A percentile compares a stretch with the other conserved stretches of the same genome.
phyloP scores from a whole-genome alignment of 2,329 filamentous ascomycete genomes.

The Fusarium tuaranense region DNA sequence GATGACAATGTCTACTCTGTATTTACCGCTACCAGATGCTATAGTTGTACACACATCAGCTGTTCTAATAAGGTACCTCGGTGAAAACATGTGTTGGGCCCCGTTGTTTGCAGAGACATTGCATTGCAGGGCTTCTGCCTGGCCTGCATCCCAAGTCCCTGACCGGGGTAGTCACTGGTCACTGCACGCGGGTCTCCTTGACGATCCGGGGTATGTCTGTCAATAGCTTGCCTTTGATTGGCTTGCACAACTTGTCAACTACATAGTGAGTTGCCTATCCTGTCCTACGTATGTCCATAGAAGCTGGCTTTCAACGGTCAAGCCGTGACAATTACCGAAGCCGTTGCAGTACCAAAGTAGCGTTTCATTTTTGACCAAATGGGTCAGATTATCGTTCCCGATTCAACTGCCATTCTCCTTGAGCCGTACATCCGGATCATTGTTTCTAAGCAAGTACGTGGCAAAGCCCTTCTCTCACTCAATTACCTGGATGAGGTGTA shows the following conservation, averaged over 20 bases:
- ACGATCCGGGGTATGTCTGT: not conserved
- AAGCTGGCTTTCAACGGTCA: not conserved
- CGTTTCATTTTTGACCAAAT: not conserved
- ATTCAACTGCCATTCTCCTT: not conserved
- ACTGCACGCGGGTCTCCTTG: not conserved
- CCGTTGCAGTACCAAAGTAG: not conserved
- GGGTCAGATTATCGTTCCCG: not conserved
- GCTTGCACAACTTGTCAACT: not conserved
- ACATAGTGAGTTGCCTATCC: not conserved
- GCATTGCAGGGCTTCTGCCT: not conserved
- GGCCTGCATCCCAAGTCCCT: not conserved
- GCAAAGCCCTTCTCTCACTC: not conserved
- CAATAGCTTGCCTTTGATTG: not conserved
- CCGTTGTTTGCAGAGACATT: not conserved
- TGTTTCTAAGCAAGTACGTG: not conserved
- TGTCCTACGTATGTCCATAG: not conserved
- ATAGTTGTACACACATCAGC: not conserved
- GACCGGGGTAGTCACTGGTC: not conserved
- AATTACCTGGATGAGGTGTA: not conserved
- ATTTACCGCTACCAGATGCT: not conserved
- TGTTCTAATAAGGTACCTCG: not conserved
- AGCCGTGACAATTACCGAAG: not conserved
- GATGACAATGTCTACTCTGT: not conserved
- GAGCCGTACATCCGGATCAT: constrained; percentile 1
- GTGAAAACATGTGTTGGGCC: not conserved